A percentile compares a stretch with the other conserved stretches of the same genome.
phyloP scores from a whole-genome alignment of 2,329 filamentous ascomycete species.

The Aspergillus texensis region DNA sequence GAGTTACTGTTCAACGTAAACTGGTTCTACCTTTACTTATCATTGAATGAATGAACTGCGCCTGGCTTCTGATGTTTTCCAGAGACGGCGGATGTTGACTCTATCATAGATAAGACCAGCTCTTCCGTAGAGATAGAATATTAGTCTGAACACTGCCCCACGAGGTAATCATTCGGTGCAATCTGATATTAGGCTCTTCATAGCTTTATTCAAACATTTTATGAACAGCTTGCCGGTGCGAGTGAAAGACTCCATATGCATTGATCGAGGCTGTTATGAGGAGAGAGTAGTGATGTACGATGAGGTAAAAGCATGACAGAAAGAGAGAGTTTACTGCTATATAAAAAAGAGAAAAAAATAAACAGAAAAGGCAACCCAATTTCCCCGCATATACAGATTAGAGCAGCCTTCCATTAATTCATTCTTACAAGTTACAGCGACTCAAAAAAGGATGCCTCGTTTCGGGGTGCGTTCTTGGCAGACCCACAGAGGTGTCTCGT shows the following conservation, averaged over 20 bases:
- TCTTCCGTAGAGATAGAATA: conserved; percentile 81
- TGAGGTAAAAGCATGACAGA: no score
- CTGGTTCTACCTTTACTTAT: background rate
- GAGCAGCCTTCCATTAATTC: conserved; percentile 8
- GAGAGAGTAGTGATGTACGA: no score
- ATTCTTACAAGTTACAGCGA: background rate
- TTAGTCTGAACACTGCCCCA: conserved; percentile 67
- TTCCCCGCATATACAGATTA: no score
- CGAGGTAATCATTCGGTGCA: conserved; percentile 32
- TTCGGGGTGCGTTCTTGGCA: background rate
- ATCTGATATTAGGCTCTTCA: conserved; percentile 36
- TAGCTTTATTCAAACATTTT: conserved; percentile 31
- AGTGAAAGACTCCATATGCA: conserved; percentile 27
- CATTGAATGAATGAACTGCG: background rate
- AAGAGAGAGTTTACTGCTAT: no score
- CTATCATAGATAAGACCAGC: conserved; percentile 75
- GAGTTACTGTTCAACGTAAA: background rate
- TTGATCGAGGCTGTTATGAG: no score
- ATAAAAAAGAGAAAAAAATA: no score
- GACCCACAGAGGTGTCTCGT: background rate
- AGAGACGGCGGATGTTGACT: conserved; percentile 74
- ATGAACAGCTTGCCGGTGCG: conserved; percentile 31
- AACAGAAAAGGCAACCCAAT: no score
- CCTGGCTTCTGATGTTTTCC: conserved; percentile 66
- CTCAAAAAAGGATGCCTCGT: background rate